These are phyloP conservation scores for Aspergillus incahuasiensis DNA, from an alignment of 495 filamentous ascomycete genomes.

Conservation along the genomic window DNA sequence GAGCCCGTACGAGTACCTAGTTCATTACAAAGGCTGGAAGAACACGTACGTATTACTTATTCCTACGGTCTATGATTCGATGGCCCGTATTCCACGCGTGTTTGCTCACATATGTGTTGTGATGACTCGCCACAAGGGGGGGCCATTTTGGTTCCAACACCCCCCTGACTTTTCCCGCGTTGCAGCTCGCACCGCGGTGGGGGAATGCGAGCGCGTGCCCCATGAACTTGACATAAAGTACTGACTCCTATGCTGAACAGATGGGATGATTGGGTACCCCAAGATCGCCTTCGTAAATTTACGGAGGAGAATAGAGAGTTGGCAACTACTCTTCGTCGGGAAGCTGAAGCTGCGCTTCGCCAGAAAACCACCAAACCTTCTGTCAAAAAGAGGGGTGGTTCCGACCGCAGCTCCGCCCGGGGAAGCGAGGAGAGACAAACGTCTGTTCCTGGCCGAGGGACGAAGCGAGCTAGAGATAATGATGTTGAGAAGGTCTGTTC, in stretches of 20 bases:
- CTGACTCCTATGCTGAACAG: slow-evolving; percentile 34
- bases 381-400: slow-evolving; percentile 60
- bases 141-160: not conserved
- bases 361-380: slow-evolving; percentile 37
- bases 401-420: slow-evolving; percentile 72
- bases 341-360: slow-evolving; percentile 38
- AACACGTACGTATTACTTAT: slow-evolving; percentile 63
- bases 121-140: not conserved
- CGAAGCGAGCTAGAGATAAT: slow-evolving; percentile 71
- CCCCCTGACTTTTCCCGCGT: slow-evolving; percentile 12
- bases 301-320: slow-evolving; percentile 90
- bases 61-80: not conserved
- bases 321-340: slow-evolving; percentile 48
- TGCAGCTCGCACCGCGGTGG: slow-evolving; percentile 2
- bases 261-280: slow-evolving; percentile 98
- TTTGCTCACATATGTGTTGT: not conserved
- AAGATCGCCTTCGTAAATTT: slow-evolving; percentile 90
- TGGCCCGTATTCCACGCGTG: not conserved
- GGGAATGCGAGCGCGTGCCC: not conserved
- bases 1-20: slow-evolving; percentile 74
- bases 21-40: slow-evolving; percentile 99
- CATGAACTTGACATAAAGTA: slow-evolving; percentile 3
- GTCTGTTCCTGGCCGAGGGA: slow-evolving; percentile 58
- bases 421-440: slow-evolving; percentile 82
- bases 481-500: slow-evolving; percentile 79